A percentile compares a stretch with the other conserved stretches of the same genome.
These are phyloP conservation scores for Ascochyta pisi DNA, from an alignment of 2,329 filamentous ascomycete species.

Conservation along the genomic window DNA sequence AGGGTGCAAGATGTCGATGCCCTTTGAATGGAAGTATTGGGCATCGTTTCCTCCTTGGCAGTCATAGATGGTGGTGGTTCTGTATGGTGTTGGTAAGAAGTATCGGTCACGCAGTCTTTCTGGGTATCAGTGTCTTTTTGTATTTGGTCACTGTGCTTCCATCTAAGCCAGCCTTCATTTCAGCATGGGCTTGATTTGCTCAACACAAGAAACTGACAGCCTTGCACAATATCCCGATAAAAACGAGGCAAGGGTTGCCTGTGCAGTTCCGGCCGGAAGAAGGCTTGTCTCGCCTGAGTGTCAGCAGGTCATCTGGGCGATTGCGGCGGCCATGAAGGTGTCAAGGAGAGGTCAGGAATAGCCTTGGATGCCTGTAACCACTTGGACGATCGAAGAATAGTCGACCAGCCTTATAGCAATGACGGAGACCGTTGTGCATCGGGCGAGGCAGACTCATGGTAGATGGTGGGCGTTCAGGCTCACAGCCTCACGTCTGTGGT, in stretches of 20 bases:
- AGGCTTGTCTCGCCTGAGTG: not conserved
- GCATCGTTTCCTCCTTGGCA: not conserved
- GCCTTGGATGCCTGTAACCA: not conserved
- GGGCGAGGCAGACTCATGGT: conserved; percentile 15
- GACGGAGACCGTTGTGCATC: not conserved
- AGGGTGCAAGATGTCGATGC: conserved; percentile 5
- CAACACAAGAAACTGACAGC: not conserved
- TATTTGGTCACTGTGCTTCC: not conserved
- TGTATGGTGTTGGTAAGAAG: too few species aligned
- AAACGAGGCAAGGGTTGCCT: not conserved
- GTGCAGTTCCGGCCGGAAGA: not conserved
- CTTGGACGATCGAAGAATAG: not conserved
- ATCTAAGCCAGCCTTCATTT: not conserved
- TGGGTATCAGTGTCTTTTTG: not conserved
- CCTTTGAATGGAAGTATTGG: not conserved
- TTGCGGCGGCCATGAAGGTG: not conserved
- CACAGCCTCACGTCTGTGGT: not conserved
- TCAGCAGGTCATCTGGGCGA: not conserved
- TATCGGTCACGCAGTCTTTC: not conserved
- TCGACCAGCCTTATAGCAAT: not conserved
- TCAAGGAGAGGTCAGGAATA: not conserved
- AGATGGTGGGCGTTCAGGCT: conserved; percentile 5
- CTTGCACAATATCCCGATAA: not conserved
- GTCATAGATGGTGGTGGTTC: too few species aligned
- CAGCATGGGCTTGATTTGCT: not conserved